Percentiles rank a stretch among this genome's conserved stretches.
phyloP scores from a whole-genome alignment of 352 stramenopile species.

The Globisporangium apiculatum region DNA sequence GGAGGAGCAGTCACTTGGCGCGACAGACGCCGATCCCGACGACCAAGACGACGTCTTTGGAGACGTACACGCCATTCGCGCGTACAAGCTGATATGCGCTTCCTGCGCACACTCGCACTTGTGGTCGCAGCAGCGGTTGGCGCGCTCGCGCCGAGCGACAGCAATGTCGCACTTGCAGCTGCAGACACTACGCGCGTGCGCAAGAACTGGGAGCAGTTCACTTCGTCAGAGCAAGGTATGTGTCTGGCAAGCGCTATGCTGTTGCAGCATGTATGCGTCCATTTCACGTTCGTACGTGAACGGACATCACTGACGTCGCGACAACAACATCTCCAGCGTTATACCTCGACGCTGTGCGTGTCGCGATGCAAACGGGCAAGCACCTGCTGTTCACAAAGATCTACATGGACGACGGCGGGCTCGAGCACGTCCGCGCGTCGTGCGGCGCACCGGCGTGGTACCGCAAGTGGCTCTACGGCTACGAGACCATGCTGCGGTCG shows the following conservation, averaged over 20 bases:
- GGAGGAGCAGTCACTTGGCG: no score
- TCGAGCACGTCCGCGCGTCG: constrained; percentile 31
- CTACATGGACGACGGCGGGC: constrained; percentile 34
- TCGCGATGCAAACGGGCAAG: constrained; percentile 40
- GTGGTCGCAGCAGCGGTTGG: constrained; percentile 2
- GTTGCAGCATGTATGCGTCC: neutral
- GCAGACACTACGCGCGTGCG: constrained; percentile 7
- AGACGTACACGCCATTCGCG: neutral
- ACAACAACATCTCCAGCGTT: constrained; percentile 12
- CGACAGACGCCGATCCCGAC: neutral
- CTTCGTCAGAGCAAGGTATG: constrained; percentile 6
- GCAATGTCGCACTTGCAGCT: neutral
- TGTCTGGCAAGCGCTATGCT: neutral
- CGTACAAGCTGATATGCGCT: neutral
- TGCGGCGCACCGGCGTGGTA: constrained; percentile 58
- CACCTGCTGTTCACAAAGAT: constrained; percentile 52
- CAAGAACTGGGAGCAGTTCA: constrained; percentile 16
- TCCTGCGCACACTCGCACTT: constrained; percentile 6
- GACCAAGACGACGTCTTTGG: neutral
- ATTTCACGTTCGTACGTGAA: no score
- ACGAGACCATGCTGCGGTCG: constrained; percentile 65
- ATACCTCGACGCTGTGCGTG: constrained; percentile 41
- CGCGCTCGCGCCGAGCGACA: neutral
- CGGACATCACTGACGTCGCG: no score
- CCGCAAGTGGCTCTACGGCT: constrained; percentile 56